phyloP scores from a whole-genome alignment of 805 yeast species.

The Candida railenensis region DNA sequence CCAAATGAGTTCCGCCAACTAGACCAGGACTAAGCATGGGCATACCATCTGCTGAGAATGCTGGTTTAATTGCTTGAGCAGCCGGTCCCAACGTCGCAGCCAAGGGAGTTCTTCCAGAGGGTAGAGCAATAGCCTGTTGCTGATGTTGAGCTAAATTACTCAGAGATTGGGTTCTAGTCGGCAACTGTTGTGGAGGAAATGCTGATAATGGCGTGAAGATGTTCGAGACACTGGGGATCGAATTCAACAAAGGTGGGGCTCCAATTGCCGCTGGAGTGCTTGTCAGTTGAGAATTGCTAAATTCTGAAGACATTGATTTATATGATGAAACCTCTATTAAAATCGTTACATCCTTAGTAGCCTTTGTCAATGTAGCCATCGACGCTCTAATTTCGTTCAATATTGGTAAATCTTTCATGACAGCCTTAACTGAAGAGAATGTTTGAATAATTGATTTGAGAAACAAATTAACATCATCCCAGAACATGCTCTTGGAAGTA shows the following conservation, averaged over 20 bases:
- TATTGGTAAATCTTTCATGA: conserved; percentile 78
- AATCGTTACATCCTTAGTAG: conserved; percentile 91
- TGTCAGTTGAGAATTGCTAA: conserved; percentile 4
- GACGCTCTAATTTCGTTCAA: conserved; percentile 78
- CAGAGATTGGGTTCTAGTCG: conserved; percentile 13
- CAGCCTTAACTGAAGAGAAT: conserved; percentile 76
- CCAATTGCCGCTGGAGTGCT: conserved; percentile 6
- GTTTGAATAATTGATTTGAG: conserved; percentile 81
- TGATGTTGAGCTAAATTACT: conserved; percentile 11
- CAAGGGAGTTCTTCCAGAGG: conserved; percentile 26
- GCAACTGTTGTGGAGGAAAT: conserved; percentile 17
- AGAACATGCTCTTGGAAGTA: conserved; percentile 61
- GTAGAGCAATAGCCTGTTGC: conserved; percentile 5
- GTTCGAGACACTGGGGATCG: conserved; percentile 33
- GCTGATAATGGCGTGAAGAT: conserved; percentile 30
- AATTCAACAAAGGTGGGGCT: conserved; percentile 23
- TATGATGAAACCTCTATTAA: conserved; percentile 57
- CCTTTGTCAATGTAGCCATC: conserved; percentile 77
- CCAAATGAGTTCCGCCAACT: conserved; percentile 4
- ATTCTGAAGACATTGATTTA: conserved; percentile 27
- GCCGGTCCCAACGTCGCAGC: conserved; percentile 25
- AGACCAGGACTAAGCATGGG: conserved; percentile 19
- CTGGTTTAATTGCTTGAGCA: conserved; percentile 24
- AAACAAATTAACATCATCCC: conserved; percentile 83
- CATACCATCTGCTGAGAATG: conserved; percentile 5